These are phyloP conservation scores for Avena sativa DNA, from an alignment of 176 grass and related monocot genomes.

Conservation along the genomic window DNA sequence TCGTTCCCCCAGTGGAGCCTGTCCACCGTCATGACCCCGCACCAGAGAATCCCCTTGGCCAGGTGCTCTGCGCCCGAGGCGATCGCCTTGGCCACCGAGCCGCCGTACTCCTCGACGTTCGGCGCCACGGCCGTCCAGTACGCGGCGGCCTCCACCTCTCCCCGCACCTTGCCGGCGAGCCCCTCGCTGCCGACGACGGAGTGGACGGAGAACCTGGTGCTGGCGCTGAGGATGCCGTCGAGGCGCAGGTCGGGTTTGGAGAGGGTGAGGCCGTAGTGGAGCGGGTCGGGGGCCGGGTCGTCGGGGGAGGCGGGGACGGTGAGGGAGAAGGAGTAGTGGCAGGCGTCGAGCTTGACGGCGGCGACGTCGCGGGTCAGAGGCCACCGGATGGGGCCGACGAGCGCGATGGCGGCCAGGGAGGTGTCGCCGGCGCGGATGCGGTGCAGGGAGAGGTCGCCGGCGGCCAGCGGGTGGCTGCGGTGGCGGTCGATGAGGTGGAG, in stretches of 20 bases:
- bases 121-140: slow-evolving; percentile 92
- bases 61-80: slow-evolving; percentile 62
- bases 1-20: slow-evolving; percentile 78
- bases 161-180: slow-evolving; percentile 45
- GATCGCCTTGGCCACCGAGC: slow-evolving; percentile 63
- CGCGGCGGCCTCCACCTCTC: slow-evolving; percentile 68
- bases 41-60: slow-evolving; percentile 76
- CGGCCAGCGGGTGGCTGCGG: slow-evolving; percentile 72
- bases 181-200: slow-evolving; percentile 45
- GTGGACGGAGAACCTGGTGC: slow-evolving; percentile 74
- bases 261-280: slow-evolving; percentile 86
- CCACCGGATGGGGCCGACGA: slow-evolving; percentile 60
- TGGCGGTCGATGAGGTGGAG: slow-evolving; percentile 77
- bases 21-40: slow-evolving; percentile 76
- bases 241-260: slow-evolving; percentile 49
- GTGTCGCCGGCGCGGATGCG: slow-evolving; percentile 68
- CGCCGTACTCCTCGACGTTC: slow-evolving; percentile 83
- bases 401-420: slow-evolving; percentile 63
- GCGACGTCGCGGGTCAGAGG: slow-evolving; percentile 74
- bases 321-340: slow-evolving; percentile 85
- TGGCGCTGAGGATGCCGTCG: slow-evolving; percentile 49
- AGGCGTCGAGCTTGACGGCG: slow-evolving; percentile 73
- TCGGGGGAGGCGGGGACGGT: slow-evolving; percentile 58
- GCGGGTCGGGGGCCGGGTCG: slow-evolving; percentile 47
- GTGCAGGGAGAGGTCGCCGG: slow-evolving; percentile 69